Evolutionary conservation across 805 yeast genomes (phyloP).

Genomic region (Nakazawaea anatomiae): DNA sequence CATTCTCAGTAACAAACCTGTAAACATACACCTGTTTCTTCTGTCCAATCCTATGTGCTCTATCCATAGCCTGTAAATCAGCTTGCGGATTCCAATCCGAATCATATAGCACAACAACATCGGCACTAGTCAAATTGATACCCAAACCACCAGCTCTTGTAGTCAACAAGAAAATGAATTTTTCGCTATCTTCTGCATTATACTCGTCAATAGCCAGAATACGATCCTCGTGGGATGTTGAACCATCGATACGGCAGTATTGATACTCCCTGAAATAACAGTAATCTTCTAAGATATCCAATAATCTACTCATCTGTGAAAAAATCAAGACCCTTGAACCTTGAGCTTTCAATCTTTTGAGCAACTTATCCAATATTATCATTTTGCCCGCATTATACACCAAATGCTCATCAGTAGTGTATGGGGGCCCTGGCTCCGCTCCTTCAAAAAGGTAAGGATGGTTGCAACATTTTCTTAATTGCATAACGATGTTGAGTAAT

Average conservation of each 20-base stretch:
- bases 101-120: slow-evolving; percentile 81
- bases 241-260: slow-evolving; percentile 91
- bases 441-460: slow-evolving; percentile 97
- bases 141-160: slow-evolving; percentile 98
- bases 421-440: slow-evolving; percentile 99
- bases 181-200: slow-evolving; percentile 74
- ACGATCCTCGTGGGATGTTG: slow-evolving; percentile 89
- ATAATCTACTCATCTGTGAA: slow-evolving; percentile 87
- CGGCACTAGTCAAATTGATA: slow-evolving; percentile 88
- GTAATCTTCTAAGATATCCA: slow-evolving; percentile 90
- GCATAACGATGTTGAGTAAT: slow-evolving; percentile 91
- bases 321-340: slow-evolving; percentile 91
- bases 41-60: slow-evolving; percentile 97
- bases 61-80: slow-evolving; percentile 95
- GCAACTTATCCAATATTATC: slow-evolving; percentile 78
- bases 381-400: slow-evolving; percentile 88
- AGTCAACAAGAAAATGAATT: slow-evolving; percentile 79
- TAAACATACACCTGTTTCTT: slow-evolving; percentile 91
- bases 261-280: slow-evolving; percentile 78
- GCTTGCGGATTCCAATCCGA: slow-evolving; percentile 99
- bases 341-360: slow-evolving; percentile 60
- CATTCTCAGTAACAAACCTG: slow-evolving; percentile 90
- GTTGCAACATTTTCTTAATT: slow-evolving; percentile 90
- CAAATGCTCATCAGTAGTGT: slow-evolving; percentile 90
- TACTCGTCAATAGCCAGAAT: slow-evolving; percentile 89